Conservation (phyloP, 2,329 filamentous ascomycete species). For the Diaporthe longicolla region DNA sequence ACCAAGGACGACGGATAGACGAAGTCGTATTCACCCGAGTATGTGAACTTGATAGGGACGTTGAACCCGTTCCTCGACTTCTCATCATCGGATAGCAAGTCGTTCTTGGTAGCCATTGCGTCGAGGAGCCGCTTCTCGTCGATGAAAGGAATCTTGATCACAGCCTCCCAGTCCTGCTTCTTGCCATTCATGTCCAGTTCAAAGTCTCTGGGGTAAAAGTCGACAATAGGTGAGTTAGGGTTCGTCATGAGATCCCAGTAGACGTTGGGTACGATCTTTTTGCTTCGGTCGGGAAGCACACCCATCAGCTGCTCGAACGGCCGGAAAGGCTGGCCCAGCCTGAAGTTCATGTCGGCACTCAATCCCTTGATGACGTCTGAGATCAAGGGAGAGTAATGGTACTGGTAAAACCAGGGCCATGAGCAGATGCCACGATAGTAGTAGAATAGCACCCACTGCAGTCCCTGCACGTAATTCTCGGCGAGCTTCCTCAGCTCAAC, state of each 20-base stretch:
- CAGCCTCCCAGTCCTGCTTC: conserved; percentile 99
- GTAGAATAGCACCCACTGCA: conserved; percentile 98
- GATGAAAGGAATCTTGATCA: conserved; percentile 99
- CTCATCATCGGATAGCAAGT: conserved; percentile 82
- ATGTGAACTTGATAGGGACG: conserved; percentile 92
- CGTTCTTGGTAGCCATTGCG: conserved; percentile 89
- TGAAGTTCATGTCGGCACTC: conserved; percentile 89
- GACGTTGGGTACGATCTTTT: conserved; percentile 89
- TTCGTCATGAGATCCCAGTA: conserved; percentile 96
- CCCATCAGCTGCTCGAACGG: conserved; percentile 99
- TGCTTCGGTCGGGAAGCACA: conserved; percentile 95
- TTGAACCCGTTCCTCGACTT: conserved; percentile 90
- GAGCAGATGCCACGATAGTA: conserved; percentile 98
- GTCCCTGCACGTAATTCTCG: conserved; percentile 96
- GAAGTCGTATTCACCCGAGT: conserved; percentile 82
- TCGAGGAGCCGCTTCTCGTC: conserved; percentile 87
- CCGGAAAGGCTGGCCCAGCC: conserved; percentile 92
- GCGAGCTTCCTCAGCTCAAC: conserved; percentile 84
- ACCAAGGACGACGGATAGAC: conserved; percentile 89
- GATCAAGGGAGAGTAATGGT: conserved; percentile 98
- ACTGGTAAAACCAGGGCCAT: conserved; percentile 98
- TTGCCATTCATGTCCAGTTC: conserved; percentile 99
- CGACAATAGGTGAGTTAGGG: conserved; percentile 90
- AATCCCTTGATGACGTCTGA: conserved; percentile 90
- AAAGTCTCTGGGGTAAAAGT: conserved; percentile 98